Evolutionary conservation across 78 protist genomes (phyloP), one percentile per base, ranked within the genome.

Genomic region (Protostelium mycophagum): DNA sequence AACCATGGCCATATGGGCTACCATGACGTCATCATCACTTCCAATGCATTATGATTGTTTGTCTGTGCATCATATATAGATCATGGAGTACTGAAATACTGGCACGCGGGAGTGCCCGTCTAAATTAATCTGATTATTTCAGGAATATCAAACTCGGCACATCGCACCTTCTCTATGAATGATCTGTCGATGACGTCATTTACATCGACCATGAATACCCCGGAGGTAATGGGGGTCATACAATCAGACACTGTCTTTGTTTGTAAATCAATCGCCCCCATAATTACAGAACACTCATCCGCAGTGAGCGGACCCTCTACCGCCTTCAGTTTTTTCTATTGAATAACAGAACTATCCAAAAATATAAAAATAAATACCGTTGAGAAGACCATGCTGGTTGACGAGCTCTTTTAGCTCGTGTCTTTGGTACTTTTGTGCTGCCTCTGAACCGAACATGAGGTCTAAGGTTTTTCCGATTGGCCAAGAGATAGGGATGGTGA

Each of bases 221-320:
- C n/a, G 0, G 73, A 34, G n/a, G 86, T 83, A 0, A 93, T 38
- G 9, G 88, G 86, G n/a, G 96, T 96, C 96, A 95, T 93, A 39
- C 36, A 10, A 34, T 83, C 84, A 0, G 0, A 28, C n/a, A 31
- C 90, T 23, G 1, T 0, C 85, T 88, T 94, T 28, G 37, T 35
- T 35, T 38, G 31, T 35, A 93, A 31, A 1, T 38, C 91, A 34
- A 93, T 63, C 0, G 95, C 95, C 9, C 94, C 90, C 38, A 63
- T 34, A 29, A 93, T 88, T 34, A 93, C 63, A 38, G 0, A 0
- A 1, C 31, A 38, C 23, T 93, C 95, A 25, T 93, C 93, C 28
- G 0, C 10, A 0, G 28, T 0, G n/a, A 93, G 31, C 1, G 84
- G 90, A 28, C 37, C 93, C 37, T 38, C 90, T 51, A 51, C 73